Evolutionary conservation across 768 basidiomycete genomes (phyloP), one percentile per base, ranked within the genome.

Genomic region (Cystobasidium tubakii): DNA sequence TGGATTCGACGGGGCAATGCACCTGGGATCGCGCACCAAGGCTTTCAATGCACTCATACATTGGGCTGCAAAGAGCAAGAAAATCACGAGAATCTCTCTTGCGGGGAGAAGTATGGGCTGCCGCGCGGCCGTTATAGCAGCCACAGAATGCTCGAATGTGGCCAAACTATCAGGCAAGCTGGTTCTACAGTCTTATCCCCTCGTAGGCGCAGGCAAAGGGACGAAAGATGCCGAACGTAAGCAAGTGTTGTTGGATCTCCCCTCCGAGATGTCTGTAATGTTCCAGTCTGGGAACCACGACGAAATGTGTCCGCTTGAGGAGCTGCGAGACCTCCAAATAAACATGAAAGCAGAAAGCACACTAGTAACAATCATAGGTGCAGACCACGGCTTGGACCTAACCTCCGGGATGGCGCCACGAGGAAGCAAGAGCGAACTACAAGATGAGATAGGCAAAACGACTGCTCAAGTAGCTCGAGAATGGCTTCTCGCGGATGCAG

Each of bases 61-160:
- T 3, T 71, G 55, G 54, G 54, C 33, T 9, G 21, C 36, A 10
- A 25, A 21, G 19, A 71, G 69, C 25, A 34, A 23, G 15, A n/a
- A 23, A 4, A 17, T 71, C 23, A 36, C 19, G 29, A n/a, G 7
- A 10, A 71, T 71, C 6, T 33, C 53, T 17, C 25, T 71, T 1
- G 25, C 69, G 1, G 69, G 69, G n/a, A 46, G 69, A 9, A 71
- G 69, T 36, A 71, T 71, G 69, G 69, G 69, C 1, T 71, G 69
- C 29, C 53, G 69, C 7, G 69, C 69, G 4, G 33, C 69, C 1
- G 54, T 36, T 7, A 33, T 71, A 19, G 69, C 69, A 4, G 25
- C 12, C n/a, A 53, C 2, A n/a, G 39, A 67, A 6, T 29, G 39
- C 15, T 2, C 23, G 12, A 15, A 44, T 1, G 34, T 31, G 4